A percentile compares a stretch with the other conserved stretches of the same genome.
Evolutionary conservation across 2,329 filamentous ascomycete species (phyloP).

Genomic region (Lizonia empirigonia): DNA sequence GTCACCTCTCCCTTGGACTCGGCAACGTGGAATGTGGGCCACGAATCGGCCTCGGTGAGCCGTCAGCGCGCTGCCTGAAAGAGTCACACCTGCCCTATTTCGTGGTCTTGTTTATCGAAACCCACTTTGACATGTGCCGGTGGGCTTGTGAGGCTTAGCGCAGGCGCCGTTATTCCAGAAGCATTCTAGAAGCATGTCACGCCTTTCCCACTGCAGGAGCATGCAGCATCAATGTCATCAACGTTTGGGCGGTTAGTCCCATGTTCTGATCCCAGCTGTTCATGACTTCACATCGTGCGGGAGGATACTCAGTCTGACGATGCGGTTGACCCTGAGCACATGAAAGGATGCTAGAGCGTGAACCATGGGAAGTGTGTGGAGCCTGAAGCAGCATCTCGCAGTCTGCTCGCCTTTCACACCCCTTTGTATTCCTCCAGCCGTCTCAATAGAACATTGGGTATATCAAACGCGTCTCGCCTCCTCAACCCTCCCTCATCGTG

Average conservation of each 20-base stretch:
- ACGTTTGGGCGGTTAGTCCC: too few relatives aligned
- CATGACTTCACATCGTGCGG: too few relatives aligned
- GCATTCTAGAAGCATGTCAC: conserved; percentile 1
- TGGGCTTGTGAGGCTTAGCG: conserved; percentile 8
- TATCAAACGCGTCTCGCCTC: neutral
- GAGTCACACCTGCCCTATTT: conserved; percentile 7
- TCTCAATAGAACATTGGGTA: neutral
- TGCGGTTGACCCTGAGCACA: too few relatives aligned
- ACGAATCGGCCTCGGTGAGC: conserved; percentile 11
- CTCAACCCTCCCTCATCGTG: neutral
- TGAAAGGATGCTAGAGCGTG: too few relatives aligned
- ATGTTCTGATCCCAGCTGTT: too few relatives aligned
- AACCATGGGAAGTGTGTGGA: too few relatives aligned
- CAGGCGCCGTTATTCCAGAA: conserved; percentile 1
- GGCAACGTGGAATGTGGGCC: conserved; percentile 16
- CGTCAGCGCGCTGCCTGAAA: conserved; percentile 12
- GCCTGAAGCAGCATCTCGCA: too few relatives aligned
- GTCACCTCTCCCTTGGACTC: too few relatives aligned
- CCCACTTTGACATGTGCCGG: conserved; percentile 14
- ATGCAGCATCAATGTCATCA: too few relatives aligned
- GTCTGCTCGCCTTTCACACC: too few relatives aligned
- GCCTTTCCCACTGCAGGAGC: neutral
- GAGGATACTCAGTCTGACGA: too few relatives aligned
- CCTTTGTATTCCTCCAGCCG: too few relatives aligned
- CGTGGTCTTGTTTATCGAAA: conserved; percentile 4